Evolutionary conservation across 768 basidiomycete species (phyloP), one percentile per base, ranked within the genome.

Genomic region (Mycena maculata): DNA sequence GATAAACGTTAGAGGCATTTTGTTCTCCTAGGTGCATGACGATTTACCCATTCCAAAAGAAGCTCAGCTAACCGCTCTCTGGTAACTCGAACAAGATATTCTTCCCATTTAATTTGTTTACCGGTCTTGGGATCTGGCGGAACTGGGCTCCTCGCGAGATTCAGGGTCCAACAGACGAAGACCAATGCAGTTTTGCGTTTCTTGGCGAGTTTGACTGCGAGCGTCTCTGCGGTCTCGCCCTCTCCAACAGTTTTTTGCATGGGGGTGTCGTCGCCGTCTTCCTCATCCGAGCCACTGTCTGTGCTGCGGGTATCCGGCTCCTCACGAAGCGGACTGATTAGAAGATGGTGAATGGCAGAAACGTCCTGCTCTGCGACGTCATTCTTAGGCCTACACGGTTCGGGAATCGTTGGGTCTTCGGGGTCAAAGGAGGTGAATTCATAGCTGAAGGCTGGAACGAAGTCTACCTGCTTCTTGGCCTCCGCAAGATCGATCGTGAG

Each of bases 401-500:
- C 18, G 20, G 49, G 49, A 31, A 50, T 31, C 8, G 49, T 31
- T 30, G 3, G 2, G 28, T 25, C 15, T 18, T 7, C 38, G 11
- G 39, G 52, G 16, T 45, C 50, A 44, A 31, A 54, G 33, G 23
- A 10, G 28, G 33, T 25, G 52, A 54, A 54, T 1, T 54, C 22
- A 25, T 38, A 42, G 38, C 23, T 20, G 25, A 58, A 63, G 23
- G 22, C 44, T 20, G 47, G 56, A 28, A 33, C 28, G 27, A 48
- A 23, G 13, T 28, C 55, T 18, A 41, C 60, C 4, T 12, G 45
- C 48, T 48, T 58, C 20, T 33, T 38, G 8, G 63, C 55, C 53
- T 38, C 52, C 22, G 55, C 44, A 7, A 54, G 7, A 48, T 68
- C 52, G 33, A 72, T 63, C 25, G 47, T 50, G 50, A 67, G 67